phyloP scores from a whole-genome alignment of 2,329 filamentous ascomycete genomes.

The Botrytis squamosa region DNA sequence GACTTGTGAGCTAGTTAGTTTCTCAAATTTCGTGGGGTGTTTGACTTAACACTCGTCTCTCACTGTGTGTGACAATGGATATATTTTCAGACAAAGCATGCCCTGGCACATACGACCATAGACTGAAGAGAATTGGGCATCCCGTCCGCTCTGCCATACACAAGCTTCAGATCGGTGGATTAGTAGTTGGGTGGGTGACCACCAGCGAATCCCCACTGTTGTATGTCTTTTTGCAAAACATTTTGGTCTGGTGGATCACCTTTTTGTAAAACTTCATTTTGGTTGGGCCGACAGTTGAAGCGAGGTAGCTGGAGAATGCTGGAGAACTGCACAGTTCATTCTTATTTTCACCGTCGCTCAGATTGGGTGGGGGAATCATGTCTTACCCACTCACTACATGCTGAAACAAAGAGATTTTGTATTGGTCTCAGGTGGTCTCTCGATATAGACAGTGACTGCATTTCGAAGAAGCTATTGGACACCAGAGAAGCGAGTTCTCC shows the following conservation, averaged over 20 bases:
- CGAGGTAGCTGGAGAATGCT: background rate
- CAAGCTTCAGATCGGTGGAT: constrained; percentile 14
- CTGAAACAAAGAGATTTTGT: background rate
- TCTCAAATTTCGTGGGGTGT: background rate
- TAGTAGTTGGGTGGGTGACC: constrained; percentile 11
- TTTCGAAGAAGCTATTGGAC: background rate
- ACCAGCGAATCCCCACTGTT: constrained; percentile 7
- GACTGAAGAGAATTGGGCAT: constrained; percentile 14
- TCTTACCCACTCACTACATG: background rate
- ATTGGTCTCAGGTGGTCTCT: background rate
- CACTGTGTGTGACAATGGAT: background rate
- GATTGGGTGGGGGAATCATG: background rate
- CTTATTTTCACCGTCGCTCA: background rate
- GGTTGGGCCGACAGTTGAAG: background rate
- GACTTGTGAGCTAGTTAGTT: background rate
- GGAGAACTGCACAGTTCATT: background rate
- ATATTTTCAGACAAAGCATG: fast-evolving
- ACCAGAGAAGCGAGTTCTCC: background rate
- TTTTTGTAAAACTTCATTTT: background rate
- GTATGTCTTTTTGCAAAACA: background rate
- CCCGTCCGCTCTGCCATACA: constrained; percentile 16
- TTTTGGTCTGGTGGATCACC: background rate
- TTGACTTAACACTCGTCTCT: background rate
- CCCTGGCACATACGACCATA: background rate
- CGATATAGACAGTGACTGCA: background rate